Evolutionary conservation across 345 rosid genomes (phyloP), one percentile per base, ranked within the genome.

Genomic region (Citrus medica): DNA sequence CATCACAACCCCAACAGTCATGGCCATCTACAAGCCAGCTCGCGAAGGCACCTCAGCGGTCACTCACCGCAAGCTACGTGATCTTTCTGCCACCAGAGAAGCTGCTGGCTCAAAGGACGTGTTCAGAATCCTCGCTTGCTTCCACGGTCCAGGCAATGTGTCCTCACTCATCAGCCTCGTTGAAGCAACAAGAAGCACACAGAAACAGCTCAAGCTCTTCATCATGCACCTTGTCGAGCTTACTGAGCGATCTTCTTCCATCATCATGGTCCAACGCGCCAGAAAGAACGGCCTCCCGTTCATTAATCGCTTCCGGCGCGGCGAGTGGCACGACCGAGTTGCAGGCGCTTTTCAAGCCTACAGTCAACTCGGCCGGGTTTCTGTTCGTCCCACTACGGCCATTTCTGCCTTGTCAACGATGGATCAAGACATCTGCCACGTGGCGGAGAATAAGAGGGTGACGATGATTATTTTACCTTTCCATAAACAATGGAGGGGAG

Each of bases 351-450:
- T 94, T 74, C 89, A 88, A 75, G 89, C 96, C 17, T 92, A 92
- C 65, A 79, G 96, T 48, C 97, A 91, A 64, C 40, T 94, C 64
- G 96, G 96, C 63, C 86, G 87, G 13, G 92, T 92, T 55, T 79
- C 81, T 0, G 90, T 94, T 38, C 82, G 96, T 62, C 91, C 92
- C 69, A 87, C 88, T 1, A 92, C 93, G 0, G 89, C 87, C 9
- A 81, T 94, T 25, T 94, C 97, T 4, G 42, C 93, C 0, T 77
- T 92, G 59, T 62, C 89, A 6, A 87, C 94, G 2, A 91, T 94
- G 91, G 92, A 94, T 69, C 91, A 92, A 80, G 97, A 94, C 33
- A 90, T 94, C 37, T 94, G 95, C 75, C 92, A 91, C 70, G 90
- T 92, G 82, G 98, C 98, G 5, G 90, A 89, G 67, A 76, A 74